These are phyloP conservation scores for Fusarium aywerte DNA, from an alignment of 2,329 filamentous ascomycete species.

Conservation along the genomic window DNA sequence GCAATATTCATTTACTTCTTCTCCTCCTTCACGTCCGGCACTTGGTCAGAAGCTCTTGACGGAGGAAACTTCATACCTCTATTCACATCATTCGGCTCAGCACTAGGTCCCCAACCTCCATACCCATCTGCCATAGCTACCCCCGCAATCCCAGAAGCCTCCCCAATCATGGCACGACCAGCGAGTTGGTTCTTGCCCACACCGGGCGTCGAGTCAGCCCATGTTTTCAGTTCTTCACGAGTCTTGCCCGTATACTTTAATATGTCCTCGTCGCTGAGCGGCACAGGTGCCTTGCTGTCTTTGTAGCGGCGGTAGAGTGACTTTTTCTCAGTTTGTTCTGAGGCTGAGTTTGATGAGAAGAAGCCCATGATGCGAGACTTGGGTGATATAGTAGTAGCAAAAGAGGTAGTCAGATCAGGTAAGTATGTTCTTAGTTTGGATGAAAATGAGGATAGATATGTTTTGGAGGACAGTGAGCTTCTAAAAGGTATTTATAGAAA, in stretches of 20 bases:
- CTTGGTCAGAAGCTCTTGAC: background rate
- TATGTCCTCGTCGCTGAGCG: constrained; percentile 54
- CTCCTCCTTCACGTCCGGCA: background rate
- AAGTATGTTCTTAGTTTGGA: background rate
- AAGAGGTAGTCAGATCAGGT: too few species aligned
- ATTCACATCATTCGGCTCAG: constrained; percentile 42
- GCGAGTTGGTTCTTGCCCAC: constrained; percentile 56
- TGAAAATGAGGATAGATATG: background rate
- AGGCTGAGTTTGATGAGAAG: constrained; percentile 9
- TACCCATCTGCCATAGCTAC: constrained; percentile 45
- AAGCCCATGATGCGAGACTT: background rate
- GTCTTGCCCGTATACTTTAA: constrained; percentile 56
- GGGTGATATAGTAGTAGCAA: background rate
- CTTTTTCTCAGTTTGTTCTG: constrained; percentile 2
- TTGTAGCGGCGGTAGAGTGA: constrained; percentile 49
- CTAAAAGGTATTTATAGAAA: constrained; percentile 21
- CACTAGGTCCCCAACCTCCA: constrained; percentile 51
- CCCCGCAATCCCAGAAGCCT: constrained; percentile 48
- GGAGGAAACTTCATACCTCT: constrained; percentile 54
- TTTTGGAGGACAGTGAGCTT: background rate
- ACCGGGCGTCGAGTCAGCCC: constrained; percentile 53
- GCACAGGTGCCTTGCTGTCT: constrained; percentile 47
- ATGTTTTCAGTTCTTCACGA: constrained; percentile 50
- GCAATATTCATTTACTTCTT: background rate
- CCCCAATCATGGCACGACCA: constrained; percentile 49